Evolutionary conservation across 2,329 filamentous ascomycete species (phyloP).

Genomic region (Fusarium abutilonis): DNA sequence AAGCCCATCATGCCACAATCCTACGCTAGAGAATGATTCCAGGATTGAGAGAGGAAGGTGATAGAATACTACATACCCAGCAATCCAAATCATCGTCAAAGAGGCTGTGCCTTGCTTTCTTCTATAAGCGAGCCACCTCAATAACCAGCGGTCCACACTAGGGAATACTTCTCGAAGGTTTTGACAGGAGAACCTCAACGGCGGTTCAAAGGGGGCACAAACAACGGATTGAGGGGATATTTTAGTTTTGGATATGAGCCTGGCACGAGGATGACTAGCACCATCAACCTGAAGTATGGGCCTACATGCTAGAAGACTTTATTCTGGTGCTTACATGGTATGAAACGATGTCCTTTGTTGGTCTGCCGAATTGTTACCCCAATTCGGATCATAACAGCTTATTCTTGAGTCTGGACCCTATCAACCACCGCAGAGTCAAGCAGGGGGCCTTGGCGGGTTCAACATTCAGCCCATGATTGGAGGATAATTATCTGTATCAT

Average conservation of each 20-base stretch:
- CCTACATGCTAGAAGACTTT: too few relatives aligned
- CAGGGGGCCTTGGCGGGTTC: conserved; percentile 15
- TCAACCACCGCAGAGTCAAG: conserved; percentile 13
- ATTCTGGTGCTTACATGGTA: too few relatives aligned
- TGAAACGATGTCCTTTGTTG: too few relatives aligned
- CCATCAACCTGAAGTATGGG: too few relatives aligned
- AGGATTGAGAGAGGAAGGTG: conserved; percentile 12
- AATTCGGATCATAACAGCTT: conserved; percentile 23
- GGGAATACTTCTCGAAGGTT: conserved; percentile 30
- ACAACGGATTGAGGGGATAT: neutral
- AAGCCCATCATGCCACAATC: conserved; percentile 23
- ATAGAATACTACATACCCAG: neutral
- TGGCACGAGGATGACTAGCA: too few relatives aligned
- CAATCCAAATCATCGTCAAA: neutral
- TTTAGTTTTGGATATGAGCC: neutral
- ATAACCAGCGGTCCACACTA: conserved; percentile 19
- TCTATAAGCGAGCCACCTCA: conserved; percentile 9
- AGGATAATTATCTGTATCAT: conserved; percentile 36
- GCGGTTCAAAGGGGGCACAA: neutral
- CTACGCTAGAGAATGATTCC: conserved; percentile 22
- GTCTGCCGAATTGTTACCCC: conserved; percentile 30
- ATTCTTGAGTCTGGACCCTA: conserved; percentile 8
- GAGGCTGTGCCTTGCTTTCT: conserved; percentile 10
- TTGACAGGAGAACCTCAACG: neutral
- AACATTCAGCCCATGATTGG: conserved; percentile 32